These are phyloP conservation scores for Spiraea crenata DNA, from an alignment of 331 rosid genomes.

Conservation along the genomic window DNA sequence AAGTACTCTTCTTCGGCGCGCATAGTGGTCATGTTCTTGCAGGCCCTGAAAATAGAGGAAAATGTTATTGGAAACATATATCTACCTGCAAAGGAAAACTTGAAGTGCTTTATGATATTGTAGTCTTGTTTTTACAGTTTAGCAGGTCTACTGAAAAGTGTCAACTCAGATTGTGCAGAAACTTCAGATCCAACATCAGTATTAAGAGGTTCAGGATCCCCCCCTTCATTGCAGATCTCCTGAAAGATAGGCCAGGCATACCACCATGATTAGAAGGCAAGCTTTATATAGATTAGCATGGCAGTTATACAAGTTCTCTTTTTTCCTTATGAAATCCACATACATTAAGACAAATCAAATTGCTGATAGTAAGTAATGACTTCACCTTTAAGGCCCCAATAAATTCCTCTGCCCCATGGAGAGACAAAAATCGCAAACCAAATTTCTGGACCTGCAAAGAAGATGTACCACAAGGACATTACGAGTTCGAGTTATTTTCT, in stretches of 20 bases:
- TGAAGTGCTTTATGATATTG: not conserved
- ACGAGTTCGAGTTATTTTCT: not conserved
- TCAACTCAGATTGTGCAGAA: conserved; percentile 60
- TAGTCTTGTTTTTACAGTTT: conserved; percentile 36
- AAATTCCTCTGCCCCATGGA: conserved; percentile 50
- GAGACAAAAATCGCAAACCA: conserved; percentile 65
- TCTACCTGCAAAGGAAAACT: conserved; percentile 3
- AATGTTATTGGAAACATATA: conserved; percentile 5
- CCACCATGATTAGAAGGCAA: conserved; percentile 13
- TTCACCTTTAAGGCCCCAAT: conserved; percentile 63
- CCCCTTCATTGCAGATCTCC: conserved; percentile 53
- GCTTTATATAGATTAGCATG: not conserved
- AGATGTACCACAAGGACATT: not conserved
- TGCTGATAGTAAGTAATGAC: conserved; percentile 2
- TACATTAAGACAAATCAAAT: not conserved
- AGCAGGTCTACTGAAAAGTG: conserved; percentile 49
- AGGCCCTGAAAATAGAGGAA: conserved; percentile 48
- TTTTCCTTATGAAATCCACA: conserved; percentile 5
- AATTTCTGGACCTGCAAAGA: conserved; percentile 74
- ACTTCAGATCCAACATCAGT: conserved; percentile 57
- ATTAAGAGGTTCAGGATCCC: conserved; percentile 45
- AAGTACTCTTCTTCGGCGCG: conserved; percentile 34
- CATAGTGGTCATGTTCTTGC: conserved; percentile 42
- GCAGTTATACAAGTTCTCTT: not conserved
- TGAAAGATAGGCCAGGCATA: conserved; percentile 32